These are phyloP conservation scores for Myochromella boudieri DNA, from an alignment of 768 basidiomycete genomes.

Conservation along the genomic window DNA sequence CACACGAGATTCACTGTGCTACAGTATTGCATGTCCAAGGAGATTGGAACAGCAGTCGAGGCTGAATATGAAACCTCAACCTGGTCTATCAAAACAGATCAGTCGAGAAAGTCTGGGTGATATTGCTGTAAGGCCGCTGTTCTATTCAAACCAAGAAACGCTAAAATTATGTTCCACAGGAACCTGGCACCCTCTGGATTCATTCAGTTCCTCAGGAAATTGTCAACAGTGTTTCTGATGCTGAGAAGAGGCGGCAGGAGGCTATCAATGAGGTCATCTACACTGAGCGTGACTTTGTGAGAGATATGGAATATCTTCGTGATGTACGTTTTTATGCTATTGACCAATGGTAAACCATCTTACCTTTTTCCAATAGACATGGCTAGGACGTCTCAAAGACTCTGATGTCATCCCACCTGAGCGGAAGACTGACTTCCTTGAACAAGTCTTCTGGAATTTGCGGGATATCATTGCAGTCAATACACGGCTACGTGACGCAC, in stretches of 20 bases:
- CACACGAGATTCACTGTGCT: conserved; percentile 90
- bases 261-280: conserved; percentile 96
- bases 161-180: no score
- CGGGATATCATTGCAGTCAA: conserved; percentile 93
- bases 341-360: neutral
- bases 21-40: conserved; percentile 94
- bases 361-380: conserved; percentile 51
- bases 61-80: conserved; percentile 91
- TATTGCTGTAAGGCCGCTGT: conserved; percentile 60
- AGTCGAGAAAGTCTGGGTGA: conserved; percentile 82
- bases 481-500: conserved; percentile 84
- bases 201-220: conserved; percentile 96
- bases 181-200: conserved; percentile 85
- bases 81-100: conserved; percentile 82
- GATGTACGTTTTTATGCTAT: conserved; percentile 57
- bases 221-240: conserved; percentile 86
- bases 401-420: conserved; percentile 72
- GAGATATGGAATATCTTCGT: conserved; percentile 96
- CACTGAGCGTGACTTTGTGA: conserved; percentile 96
- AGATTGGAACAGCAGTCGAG: conserved; percentile 92
- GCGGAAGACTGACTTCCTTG: conserved; percentile 80
- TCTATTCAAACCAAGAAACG: no score
- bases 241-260: conserved; percentile 95
- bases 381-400: conserved; percentile 86
- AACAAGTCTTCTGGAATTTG: conserved; percentile 98